Percentiles rank a stretch among this genome's conserved stretches.
phyloP scores from a whole-genome alignment of 495 filamentous ascomycete genomes.

The Oleoguttula mirabilis region DNA sequence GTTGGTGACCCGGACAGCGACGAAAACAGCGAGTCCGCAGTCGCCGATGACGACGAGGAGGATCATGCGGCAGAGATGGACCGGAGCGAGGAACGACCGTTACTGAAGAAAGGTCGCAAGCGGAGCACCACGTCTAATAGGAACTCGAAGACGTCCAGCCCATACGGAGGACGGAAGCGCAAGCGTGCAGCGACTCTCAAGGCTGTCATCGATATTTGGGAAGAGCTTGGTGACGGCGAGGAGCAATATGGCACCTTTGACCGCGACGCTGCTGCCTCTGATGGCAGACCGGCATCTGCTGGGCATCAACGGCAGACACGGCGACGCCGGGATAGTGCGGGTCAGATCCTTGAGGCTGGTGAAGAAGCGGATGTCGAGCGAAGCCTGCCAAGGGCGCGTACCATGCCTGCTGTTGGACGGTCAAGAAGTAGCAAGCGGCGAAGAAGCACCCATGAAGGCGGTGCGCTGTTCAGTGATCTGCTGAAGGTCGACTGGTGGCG shows the following conservation, averaged over 20 bases:
- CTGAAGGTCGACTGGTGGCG: slow-evolving; percentile 20
- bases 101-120: slow-evolving; percentile 6
- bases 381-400: not conserved
- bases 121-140: slow-evolving; percentile 3
- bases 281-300: not conserved
- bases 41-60: slow-evolving; percentile 19
- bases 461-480: slow-evolving; percentile 18
- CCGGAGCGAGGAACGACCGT: slow-evolving; percentile 6
- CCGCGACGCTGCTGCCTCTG: not conserved
- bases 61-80: not conserved
- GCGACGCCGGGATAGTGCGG: slow-evolving; percentile 9
- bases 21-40: slow-evolving; percentile 10
- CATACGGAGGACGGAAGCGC: slow-evolving; percentile 13
- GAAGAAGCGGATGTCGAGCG: not conserved
- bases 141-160: not conserved
- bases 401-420: slow-evolving; percentile 4
- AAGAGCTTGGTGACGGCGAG: slow-evolving; percentile 29
- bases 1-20: slow-evolving; percentile 35
- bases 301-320: slow-evolving; percentile 3
- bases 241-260: slow-evolving; percentile 16
- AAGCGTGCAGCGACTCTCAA: slow-evolving; percentile 16
- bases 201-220: slow-evolving; percentile 27
- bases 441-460: slow-evolving; percentile 13
- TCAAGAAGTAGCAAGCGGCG: slow-evolving; percentile 4
- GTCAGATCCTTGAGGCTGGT: slow-evolving; percentile 4